Evolutionary conservation across 2,329 filamentous ascomycete species (phyloP).

Genomic region (Aspergillus vadensis): DNA sequence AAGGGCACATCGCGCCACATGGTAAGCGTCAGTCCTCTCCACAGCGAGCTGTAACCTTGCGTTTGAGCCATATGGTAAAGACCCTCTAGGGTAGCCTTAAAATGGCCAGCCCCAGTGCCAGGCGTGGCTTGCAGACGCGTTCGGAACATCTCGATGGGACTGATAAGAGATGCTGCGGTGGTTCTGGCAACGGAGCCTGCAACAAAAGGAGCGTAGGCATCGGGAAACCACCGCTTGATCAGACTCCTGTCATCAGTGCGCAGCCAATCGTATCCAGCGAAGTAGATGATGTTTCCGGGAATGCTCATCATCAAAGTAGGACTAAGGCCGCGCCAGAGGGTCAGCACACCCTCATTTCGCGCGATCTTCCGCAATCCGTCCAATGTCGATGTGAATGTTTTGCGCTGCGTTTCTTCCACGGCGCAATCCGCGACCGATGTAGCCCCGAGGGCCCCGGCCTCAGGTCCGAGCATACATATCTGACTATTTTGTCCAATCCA

Average conservation of each 20-base stretch:
- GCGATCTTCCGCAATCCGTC: conserved; percentile 94
- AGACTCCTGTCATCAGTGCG: conserved; percentile 74
- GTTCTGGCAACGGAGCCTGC: conserved; percentile 78
- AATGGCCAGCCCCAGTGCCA: conserved; percentile 62
- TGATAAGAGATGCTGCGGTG: conserved; percentile 78
- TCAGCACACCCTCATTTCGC: conserved; percentile 81
- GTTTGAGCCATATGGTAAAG: conserved; percentile 75
- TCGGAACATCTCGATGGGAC: conserved; percentile 90
- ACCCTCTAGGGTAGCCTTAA: conserved; percentile 75
- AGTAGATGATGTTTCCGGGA: conserved; percentile 96
- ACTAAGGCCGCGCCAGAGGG: conserved; percentile 90
- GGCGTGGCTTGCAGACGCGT: conserved; percentile 85
- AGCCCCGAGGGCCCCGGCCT: conserved; percentile 45
- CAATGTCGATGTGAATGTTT: conserved; percentile 84
- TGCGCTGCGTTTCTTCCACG: conserved; percentile 80
- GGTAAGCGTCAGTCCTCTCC: conserved; percentile 86
- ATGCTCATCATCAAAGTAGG: conserved; percentile 93
- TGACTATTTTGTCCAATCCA: conserved; percentile 86
- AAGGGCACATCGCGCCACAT: conserved; percentile 98
- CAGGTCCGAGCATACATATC: conserved; percentile 70
- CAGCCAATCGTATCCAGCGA: conserved; percentile 96
- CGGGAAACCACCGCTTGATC: conserved; percentile 63
- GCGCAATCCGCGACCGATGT: conserved; percentile 67
- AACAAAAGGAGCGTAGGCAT: conserved; percentile 75
- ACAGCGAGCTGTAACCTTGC: conserved; percentile 79